Percentiles rank a stretch among this genome's conserved stretches.
phyloP scores from a whole-genome alignment of 2,329 filamentous ascomycete genomes.

The Clonostachys solani region DNA sequence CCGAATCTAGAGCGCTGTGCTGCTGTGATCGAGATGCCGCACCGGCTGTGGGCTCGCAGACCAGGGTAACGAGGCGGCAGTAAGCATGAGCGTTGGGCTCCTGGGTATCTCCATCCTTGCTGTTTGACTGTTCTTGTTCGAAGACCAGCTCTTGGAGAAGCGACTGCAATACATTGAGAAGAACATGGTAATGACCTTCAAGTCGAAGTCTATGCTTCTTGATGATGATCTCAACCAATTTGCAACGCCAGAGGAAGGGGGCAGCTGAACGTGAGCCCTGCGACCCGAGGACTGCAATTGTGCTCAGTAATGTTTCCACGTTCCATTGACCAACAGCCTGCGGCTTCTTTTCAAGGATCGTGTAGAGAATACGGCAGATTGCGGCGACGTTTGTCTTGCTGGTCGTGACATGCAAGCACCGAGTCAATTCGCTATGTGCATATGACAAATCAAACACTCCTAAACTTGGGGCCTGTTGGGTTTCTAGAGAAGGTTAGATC shows the following conservation, averaged over 20 bases:
- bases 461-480: slow-evolving; percentile 16
- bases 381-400: slow-evolving; percentile 25
- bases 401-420: slow-evolving; percentile 19
- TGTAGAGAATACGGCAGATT: slow-evolving; percentile 33
- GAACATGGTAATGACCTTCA: slow-evolving; percentile 57
- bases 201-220: slow-evolving; percentile 57
- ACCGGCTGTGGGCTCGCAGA: slow-evolving; percentile 55
- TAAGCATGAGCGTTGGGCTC: slow-evolving; percentile 44
- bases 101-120: slow-evolving; percentile 18
- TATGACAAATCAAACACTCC: slow-evolving; percentile 30
- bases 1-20: slow-evolving; percentile 48
- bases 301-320: slow-evolving; percentile 46
- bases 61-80: slow-evolving; percentile 50
- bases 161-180: slow-evolving; percentile 48
- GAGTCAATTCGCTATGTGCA: slow-evolving; percentile 35
- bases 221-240: slow-evolving; percentile 51
- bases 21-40: slow-evolving; percentile 44
- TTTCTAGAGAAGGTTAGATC: slow-evolving; percentile 7
- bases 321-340: slow-evolving; percentile 54
- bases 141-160: slow-evolving; percentile 50
- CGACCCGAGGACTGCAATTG: slow-evolving; percentile 26
- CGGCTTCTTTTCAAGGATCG: slow-evolving; percentile 45
- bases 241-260: slow-evolving; percentile 42
- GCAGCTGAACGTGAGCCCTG: slow-evolving; percentile 5
- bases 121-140: slow-evolving; percentile 10